Conservation (phyloP, 2,329 filamentous ascomycete genomes). For the Niveomyces coronatus region DNA sequence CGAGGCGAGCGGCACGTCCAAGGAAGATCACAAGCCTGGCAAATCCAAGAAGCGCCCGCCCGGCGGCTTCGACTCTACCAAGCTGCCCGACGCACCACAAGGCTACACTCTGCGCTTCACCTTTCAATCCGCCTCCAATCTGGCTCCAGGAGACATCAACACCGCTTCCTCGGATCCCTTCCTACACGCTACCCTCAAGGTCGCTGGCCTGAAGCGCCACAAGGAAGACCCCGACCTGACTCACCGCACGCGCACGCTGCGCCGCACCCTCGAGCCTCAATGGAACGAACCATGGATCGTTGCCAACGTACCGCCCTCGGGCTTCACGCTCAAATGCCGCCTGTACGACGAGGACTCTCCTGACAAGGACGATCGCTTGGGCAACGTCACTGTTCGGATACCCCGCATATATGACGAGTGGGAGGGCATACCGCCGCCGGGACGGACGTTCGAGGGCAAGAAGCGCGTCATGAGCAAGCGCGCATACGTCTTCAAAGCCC, state of each 20-base stretch:
- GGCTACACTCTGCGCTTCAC: conserved; percentile 81
- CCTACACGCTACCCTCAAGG: conserved; percentile 63
- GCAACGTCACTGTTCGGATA: conserved; percentile 68
- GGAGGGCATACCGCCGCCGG: conserved; percentile 52
- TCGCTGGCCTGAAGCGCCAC: conserved; percentile 60
- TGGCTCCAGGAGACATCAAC: conserved; percentile 73
- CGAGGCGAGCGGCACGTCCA: conserved; percentile 4
- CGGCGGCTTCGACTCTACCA: conserved; percentile 72
- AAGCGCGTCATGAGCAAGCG: conserved; percentile 82
- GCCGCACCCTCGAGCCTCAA: conserved; percentile 58
- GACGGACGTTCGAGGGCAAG: conserved; percentile 58
- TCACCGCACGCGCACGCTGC: conserved; percentile 67
- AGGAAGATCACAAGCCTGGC: conserved; percentile 2
- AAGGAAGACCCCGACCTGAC: conserved; percentile 73
- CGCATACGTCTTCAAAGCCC: conserved; percentile 65
- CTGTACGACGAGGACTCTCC: conserved; percentile 85
- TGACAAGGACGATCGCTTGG: conserved; percentile 78
- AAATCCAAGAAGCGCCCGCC: conserved; percentile 34
- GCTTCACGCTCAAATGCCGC: conserved; percentile 76
- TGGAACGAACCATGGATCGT: conserved; percentile 87
- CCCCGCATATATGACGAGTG: conserved; percentile 52
- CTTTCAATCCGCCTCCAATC: conserved; percentile 69
- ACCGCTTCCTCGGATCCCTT: conserved; percentile 76
- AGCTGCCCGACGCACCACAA: conserved; percentile 60
- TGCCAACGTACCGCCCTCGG: conserved; percentile 70